Percentiles rank a stretch among this genome's conserved stretches.
Conservation (phyloP, 305 asterid genomes). For the Nicotiana rustica region DNA sequence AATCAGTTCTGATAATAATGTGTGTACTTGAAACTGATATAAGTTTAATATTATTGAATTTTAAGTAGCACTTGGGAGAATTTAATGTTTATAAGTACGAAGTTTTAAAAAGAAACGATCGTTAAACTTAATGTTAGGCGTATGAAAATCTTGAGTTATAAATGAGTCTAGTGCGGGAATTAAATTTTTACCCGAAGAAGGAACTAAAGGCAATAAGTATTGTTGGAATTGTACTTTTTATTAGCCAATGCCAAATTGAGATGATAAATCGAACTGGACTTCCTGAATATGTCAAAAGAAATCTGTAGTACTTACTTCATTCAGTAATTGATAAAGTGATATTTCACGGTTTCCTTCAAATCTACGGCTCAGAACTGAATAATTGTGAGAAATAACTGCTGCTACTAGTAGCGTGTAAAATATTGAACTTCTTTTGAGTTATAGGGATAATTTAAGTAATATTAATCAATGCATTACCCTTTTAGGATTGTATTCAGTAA, state of each 20-base stretch:
- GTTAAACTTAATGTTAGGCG: neutral
- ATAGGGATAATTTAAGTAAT: neutral
- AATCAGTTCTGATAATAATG: neutral
- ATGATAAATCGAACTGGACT: constrained; percentile 11
- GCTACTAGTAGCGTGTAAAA: neutral
- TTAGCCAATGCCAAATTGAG: neutral
- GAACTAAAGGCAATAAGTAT: neutral
- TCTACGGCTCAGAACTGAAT: neutral
- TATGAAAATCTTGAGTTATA: neutral
- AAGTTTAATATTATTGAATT: neutral
- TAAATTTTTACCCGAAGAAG: neutral
- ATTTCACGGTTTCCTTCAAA: neutral
- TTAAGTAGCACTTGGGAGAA: neutral
- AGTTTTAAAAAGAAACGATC: neutral
- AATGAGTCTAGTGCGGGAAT: neutral
- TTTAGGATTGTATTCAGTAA: neutral
- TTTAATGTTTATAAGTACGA: neutral
- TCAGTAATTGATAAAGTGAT: neutral
- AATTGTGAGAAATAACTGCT: constrained; percentile 7
- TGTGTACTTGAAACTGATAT: neutral
- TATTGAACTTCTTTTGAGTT: neutral
- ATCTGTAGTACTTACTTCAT: neutral
- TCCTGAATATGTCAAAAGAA: constrained; percentile 14
- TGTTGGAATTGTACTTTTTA: neutral
- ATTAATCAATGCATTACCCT: neutral